A percentile compares a stretch with the other conserved stretches of the same genome.
Evolutionary conservation across 805 yeast species (phyloP).

Genomic region (Kodamaea fukazawae): DNA sequence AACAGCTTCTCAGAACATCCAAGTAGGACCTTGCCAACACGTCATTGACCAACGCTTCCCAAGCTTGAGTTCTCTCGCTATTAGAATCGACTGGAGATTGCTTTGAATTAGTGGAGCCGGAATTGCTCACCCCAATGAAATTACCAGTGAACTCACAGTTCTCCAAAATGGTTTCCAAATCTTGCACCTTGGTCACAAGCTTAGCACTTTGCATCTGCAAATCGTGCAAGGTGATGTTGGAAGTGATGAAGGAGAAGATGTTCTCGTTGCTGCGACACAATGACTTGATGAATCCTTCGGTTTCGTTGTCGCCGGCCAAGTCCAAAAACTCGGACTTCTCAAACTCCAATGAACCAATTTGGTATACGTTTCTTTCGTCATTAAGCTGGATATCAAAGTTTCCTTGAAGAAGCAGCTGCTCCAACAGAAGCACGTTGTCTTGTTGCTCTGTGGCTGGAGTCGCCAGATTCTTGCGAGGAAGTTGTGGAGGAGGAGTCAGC

Average conservation of each 20-base stretch:
- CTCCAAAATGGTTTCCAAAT: slow-evolving; percentile 29
- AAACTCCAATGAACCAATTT: slow-evolving; percentile 47
- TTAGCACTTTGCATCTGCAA: slow-evolving; percentile 39
- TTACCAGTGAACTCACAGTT: slow-evolving; percentile 22
- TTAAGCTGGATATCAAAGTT: slow-evolving; percentile 15
- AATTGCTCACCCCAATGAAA: not conserved
- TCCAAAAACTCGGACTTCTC: slow-evolving; percentile 50
- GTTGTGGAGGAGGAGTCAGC: slow-evolving; percentile 1
- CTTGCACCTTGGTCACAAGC: slow-evolving; percentile 28
- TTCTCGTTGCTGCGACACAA: slow-evolving; percentile 27
- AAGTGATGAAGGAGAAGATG: slow-evolving; percentile 38
- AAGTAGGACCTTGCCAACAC: slow-evolving; percentile 29
- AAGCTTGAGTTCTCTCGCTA: slow-evolving; percentile 15
- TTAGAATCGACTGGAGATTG: not conserved
- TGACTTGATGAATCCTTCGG: slow-evolving; percentile 57
- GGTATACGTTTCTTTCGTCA: slow-evolving; percentile 33
- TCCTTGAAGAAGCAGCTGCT: slow-evolving; percentile 4
- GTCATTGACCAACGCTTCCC: slow-evolving; percentile 36
- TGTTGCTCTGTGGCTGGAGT: not conserved
- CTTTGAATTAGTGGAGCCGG: not conserved
- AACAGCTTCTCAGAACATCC: slow-evolving; percentile 29
- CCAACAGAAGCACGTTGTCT: slow-evolving; percentile 4
- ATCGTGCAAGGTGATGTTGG: slow-evolving; percentile 42
- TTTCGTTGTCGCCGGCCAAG: slow-evolving; percentile 37
- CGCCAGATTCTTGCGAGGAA: slow-evolving; percentile 3